Base-by-base conservation (phyloP, 1,284 basidiomycete species). In the Rhodotorula sp. region DNA sequence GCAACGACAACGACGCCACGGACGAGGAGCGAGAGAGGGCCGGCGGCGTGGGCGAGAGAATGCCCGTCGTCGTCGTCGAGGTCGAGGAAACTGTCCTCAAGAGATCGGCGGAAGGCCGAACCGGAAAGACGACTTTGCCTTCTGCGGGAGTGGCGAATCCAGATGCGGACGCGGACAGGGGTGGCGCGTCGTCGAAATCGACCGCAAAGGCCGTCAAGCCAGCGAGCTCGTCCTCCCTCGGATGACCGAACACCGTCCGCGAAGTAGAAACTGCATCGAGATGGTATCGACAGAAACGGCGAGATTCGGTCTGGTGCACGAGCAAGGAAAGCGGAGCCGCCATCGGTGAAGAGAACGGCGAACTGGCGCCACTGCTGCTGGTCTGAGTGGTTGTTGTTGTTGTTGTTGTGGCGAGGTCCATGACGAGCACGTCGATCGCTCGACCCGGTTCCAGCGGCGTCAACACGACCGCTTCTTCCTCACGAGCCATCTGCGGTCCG, bases 381-480 rank as follows among this genome's bases (percentile, higher is more conserved):
- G 38, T 43, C 38, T 43, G 38, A 12, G 38, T 43, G 1, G 38
- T 43, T 14, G 38, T 43, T 14, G 38, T 43, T 14, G 38, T 43
- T 43, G 38, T 43, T 43, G 38, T 43, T 43, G 38, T 15, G 10
- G 64, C 21, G 18, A 56, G n/a, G 14, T 64, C 64, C 18, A 66
- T 28, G 18, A 52, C 50, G 48, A 60, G 23, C 12, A 50, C 49
- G 28, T 57, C 84, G 4, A 79, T 81, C 38, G 82, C 84, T 64
- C 69, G 77, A 10, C 62, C 67, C 38, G 83, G 83, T 45, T 81
- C 80, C 47, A 81, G 81, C 54, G 83, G 79, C 52, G 66, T 34
- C 62, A 45, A 80, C 84, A 57, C 73, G 48, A 77, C 65, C 10
- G 76, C 76, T 52, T 79, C 78, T 7, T 77, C 76, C 43, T 78